A percentile compares a stretch with the other conserved stretches of the same genome.
These are phyloP conservation scores for Artemisia tridentata DNA, from an alignment of 129 eudicot genomes.

Conservation along the genomic window DNA sequence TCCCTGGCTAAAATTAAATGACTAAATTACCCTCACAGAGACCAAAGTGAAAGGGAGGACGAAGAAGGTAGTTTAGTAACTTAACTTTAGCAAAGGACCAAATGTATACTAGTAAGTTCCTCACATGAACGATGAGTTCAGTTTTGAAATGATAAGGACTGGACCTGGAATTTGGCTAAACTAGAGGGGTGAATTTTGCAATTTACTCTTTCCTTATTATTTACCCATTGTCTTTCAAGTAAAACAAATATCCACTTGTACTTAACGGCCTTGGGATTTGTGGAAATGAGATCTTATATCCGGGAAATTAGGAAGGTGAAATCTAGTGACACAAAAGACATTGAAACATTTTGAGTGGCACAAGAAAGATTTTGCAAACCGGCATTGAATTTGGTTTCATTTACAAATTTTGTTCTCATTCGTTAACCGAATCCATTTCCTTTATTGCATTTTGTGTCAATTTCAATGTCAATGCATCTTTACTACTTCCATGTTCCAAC, in stretches of 20 bases:
- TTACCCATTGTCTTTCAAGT: not conserved
- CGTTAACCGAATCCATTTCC: conserved; percentile 5
- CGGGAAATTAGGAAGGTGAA: not conserved
- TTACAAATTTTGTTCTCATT: not conserved
- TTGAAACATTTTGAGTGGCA: not conserved
- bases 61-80: too few species aligned
- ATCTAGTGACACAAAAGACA: conserved; percentile 6
- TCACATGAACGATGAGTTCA: too few species aligned
- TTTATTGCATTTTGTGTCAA: not conserved
- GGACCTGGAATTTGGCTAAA: too few species aligned
- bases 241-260: not conserved
- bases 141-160: too few species aligned
- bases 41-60: too few species aligned
- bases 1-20: too few species aligned
- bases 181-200: too few species aligned
- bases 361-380: conserved; percentile 5
- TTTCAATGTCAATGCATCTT: not conserved
- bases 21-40: too few species aligned
- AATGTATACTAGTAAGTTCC: too few species aligned
- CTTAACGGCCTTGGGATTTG: too few species aligned
- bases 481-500: not conserved
- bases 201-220: too few species aligned
- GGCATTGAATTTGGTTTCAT: conserved; percentile 5
- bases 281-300: not conserved
- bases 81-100: too few species aligned